A percentile compares a stretch with the other conserved stretches of the same genome.
phyloP scores from a whole-genome alignment of 306 rosid genomes.

The Gynostemma pentaphyllum region DNA sequence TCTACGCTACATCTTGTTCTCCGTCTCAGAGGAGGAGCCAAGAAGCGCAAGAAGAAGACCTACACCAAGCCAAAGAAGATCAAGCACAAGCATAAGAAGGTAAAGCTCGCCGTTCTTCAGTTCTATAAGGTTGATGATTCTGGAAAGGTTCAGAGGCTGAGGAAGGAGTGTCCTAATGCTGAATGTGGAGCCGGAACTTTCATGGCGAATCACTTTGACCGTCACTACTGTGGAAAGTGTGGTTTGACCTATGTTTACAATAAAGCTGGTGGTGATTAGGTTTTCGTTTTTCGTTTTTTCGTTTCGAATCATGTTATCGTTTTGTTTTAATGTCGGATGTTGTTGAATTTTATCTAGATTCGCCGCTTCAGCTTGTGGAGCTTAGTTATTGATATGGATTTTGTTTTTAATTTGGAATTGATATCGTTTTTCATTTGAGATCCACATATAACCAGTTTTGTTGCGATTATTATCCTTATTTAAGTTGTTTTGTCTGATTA shows the following conservation, averaged over 20 bases:
- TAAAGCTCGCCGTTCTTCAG: slow-evolving; percentile 73
- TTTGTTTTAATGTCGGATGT: not conserved
- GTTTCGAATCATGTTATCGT: not conserved
- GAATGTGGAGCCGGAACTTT: slow-evolving; percentile 93
- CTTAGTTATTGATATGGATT: slow-evolving; percentile 7
- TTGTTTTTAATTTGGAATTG: not conserved
- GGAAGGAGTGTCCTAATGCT: slow-evolving; percentile 87
- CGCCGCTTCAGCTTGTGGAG: not conserved
- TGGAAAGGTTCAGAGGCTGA: slow-evolving; percentile 74
- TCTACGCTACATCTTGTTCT: slow-evolving; percentile 84
- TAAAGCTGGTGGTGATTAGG: slow-evolving; percentile 64
- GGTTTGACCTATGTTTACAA: slow-evolving; percentile 79
- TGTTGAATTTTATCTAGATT: slow-evolving; percentile 2
- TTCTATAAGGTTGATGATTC: slow-evolving; percentile 85
- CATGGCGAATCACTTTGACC: slow-evolving; percentile 88
- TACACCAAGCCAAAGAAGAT: slow-evolving; percentile 94
- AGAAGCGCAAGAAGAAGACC: slow-evolving; percentile 97
- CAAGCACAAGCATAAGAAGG: slow-evolving; percentile 96
- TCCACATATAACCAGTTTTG: not conserved
- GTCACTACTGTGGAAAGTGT: slow-evolving; percentile 94
- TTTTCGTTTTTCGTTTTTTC: too few relatives aligned
- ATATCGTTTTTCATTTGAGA: not conserved
- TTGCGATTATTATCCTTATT: not conserved
- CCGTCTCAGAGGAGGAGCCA: slow-evolving; percentile 90
- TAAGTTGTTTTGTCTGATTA: not conserved